Evolutionary conservation across 148 eudicot species (phyloP).

Genomic region (Rheum nobile): DNA sequence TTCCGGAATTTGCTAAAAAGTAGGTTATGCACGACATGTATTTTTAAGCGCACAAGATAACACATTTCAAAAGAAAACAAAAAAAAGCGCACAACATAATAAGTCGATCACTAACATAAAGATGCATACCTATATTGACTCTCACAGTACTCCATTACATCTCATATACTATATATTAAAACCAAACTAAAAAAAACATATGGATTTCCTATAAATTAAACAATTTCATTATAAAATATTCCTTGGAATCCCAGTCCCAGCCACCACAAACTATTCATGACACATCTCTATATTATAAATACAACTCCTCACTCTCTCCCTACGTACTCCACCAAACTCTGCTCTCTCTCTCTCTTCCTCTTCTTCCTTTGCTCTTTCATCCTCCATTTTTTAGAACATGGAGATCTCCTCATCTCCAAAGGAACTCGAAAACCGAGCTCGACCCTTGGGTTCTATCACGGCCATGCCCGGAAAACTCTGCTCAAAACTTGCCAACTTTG

Average conservation of each 20-base stretch:
- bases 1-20: not conserved
- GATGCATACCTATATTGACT: slow-evolving; percentile 6
- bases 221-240: not conserved
- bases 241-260: not conserved
- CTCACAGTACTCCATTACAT: not conserved
- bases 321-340: not conserved
- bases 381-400: not conserved
- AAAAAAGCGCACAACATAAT: not conserved
- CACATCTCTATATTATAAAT: not conserved
- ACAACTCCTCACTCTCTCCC: not conserved
- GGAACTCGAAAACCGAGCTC: not conserved
- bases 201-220: not conserved
- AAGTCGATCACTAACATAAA: slow-evolving; percentile 3
- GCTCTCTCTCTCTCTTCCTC: not conserved
- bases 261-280: slow-evolving; percentile 3
- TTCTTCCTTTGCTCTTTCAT: not conserved
- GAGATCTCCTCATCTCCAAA: slow-evolving; percentile 5
- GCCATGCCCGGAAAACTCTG: not conserved
- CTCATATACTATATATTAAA: not conserved
- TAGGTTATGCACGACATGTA: not conserved
- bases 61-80: too few species aligned
- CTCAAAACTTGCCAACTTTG: not conserved
- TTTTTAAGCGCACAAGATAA: not conserved
- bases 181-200: not conserved
- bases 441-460: not conserved